phyloP scores from a whole-genome alignment of 1,284 basidiomycete species.

The Filobasidium uniguttulatum region DNA sequence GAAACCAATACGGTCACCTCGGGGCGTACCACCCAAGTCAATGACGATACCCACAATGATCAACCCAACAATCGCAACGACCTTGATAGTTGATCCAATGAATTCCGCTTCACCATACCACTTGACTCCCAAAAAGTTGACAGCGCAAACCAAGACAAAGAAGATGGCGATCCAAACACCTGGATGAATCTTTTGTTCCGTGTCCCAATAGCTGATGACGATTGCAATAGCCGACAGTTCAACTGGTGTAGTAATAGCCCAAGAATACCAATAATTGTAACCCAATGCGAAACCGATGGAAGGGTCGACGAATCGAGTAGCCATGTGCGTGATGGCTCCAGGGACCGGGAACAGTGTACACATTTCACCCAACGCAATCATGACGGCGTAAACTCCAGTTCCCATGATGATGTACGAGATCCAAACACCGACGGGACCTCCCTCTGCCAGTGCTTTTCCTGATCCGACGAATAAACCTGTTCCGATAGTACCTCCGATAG shows the following conservation, averaged over 20 bases:
- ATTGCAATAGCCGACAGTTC: conserved; percentile 65
- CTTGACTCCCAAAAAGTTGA: conserved; percentile 62
- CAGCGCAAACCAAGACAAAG: conserved; percentile 46
- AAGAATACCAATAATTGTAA: conserved; percentile 29
- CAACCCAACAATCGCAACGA: conserved; percentile 53
- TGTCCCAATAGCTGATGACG: conserved; percentile 64
- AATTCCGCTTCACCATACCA: conserved; percentile 63
- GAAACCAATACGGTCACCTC: conserved; percentile 38
- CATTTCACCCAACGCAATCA: conserved; percentile 37
- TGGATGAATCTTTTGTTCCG: conserved; percentile 43
- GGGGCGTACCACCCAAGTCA: conserved; percentile 55
- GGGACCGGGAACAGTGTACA: conserved; percentile 35
- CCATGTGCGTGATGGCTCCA: conserved; percentile 33
- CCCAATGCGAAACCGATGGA: conserved; percentile 37
- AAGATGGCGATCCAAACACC: conserved; percentile 53
- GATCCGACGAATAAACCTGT: conserved; percentile 72
- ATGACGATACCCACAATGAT: conserved; percentile 54
- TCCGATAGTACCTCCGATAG: conserved; percentile 37
- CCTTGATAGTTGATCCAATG: conserved; percentile 56
- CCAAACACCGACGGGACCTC: conserved; percentile 31
- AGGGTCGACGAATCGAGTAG: conserved; percentile 42
- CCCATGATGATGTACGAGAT: conserved; percentile 33
- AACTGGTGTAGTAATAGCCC: conserved; percentile 35
- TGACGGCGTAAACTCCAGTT: conserved; percentile 27
- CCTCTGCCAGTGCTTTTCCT: conserved; percentile 42